A percentile compares a stretch with the other conserved stretches of the same genome.
Evolutionary conservation across 331 rosid genomes (phyloP).

Genomic region (Acacia concinna): DNA sequence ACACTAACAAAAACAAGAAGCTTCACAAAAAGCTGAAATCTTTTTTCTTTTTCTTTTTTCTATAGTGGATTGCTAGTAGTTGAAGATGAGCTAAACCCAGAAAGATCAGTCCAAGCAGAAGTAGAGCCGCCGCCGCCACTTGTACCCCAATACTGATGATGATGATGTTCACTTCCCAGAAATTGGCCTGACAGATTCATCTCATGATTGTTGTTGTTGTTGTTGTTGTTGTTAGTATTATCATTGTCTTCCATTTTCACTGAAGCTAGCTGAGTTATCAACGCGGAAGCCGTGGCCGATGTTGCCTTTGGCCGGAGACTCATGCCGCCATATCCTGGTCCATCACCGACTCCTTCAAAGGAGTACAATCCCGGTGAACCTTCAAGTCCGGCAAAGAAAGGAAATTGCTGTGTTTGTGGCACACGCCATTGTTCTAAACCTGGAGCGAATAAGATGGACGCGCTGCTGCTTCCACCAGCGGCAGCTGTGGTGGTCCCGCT

Average conservation of each 20-base stretch:
- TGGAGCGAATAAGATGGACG: not conserved
- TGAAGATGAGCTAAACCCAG: slow-evolving; percentile 71
- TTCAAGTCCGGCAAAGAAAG: slow-evolving; percentile 52
- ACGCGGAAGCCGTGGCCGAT: slow-evolving; percentile 39
- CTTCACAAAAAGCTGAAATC: slow-evolving; percentile 5
- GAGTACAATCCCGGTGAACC: slow-evolving; percentile 36
- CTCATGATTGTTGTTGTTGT: slow-evolving; percentile 10
- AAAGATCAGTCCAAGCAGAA: slow-evolving; percentile 68
- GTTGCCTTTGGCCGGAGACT: slow-evolving; percentile 37
- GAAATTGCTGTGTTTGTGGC: slow-evolving; percentile 58
- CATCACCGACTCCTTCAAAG: slow-evolving; percentile 40
- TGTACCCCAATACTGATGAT: slow-evolving; percentile 59
- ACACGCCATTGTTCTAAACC: slow-evolving; percentile 52
- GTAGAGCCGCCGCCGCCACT: slow-evolving; percentile 12
- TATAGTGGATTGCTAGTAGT: slow-evolving; percentile 60
- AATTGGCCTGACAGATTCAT: slow-evolving; percentile 53
- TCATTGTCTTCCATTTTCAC: slow-evolving; percentile 78
- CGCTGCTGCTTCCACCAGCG: not conserved
- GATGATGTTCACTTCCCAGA: slow-evolving; percentile 57
- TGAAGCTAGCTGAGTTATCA: slow-evolving; percentile 49
- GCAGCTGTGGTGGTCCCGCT: not conserved
- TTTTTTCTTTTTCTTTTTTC: not conserved
- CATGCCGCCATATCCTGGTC: slow-evolving; percentile 30
- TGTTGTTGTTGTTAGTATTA: slow-evolving; percentile 25
- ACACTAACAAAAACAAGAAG: slow-evolving; percentile 42